Percentiles rank a stretch among this genome's conserved stretches.
These are phyloP conservation scores for Polymyxa betae DNA, from an alignment of 208 protist genomes.

Conservation along the genomic window DNA sequence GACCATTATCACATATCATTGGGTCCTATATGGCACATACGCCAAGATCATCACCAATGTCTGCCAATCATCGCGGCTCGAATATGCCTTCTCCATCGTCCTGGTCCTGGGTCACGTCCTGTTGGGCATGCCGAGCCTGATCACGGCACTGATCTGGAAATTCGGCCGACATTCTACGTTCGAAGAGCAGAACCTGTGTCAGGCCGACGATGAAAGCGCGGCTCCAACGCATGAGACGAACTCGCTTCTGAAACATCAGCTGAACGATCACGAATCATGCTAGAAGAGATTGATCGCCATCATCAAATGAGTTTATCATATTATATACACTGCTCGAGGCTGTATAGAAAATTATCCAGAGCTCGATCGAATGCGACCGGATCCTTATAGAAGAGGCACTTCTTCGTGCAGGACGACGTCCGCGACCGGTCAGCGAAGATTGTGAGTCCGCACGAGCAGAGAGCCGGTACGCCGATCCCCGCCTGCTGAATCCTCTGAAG, in stretches of 20 bases:
- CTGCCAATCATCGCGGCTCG: background rate
- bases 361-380: background rate
- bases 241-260: background rate
- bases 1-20: background rate
- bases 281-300: background rate
- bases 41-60: background rate
- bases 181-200: background rate
- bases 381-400: slow-evolving; percentile 12
- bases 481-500: background rate
- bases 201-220: background rate
- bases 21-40: background rate
- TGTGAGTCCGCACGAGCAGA: slow-evolving; percentile 3
- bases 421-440: background rate
- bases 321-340: background rate
- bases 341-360: background rate
- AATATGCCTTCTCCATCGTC: background rate
- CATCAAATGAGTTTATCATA: background rate
- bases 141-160: background rate
- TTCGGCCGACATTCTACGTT: background rate
- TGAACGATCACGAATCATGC: too few species aligned
- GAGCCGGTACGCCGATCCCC: background rate
- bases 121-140: background rate
- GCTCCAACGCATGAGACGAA: background rate
- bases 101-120: background rate
- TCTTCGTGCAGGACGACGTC: background rate